These are phyloP conservation scores for Coniochaeta pulveracea DNA, from an alignment of 2,329 filamentous ascomycete species.

Conservation along the genomic window DNA sequence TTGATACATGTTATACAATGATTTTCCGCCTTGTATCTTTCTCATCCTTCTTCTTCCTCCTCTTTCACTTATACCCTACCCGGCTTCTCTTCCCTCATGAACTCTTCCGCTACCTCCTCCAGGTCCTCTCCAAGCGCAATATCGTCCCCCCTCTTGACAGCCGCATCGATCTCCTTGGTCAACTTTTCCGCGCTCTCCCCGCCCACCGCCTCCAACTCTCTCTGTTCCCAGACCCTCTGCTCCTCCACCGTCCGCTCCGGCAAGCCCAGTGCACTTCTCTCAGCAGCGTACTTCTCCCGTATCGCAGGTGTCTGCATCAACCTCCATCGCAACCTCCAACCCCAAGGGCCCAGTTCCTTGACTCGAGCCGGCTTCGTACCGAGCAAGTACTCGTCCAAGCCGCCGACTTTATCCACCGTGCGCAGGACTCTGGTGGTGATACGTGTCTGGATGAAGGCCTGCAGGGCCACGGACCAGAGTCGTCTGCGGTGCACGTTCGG, in stretches of 20 bases:
- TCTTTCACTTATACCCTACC: conserved; percentile 7
- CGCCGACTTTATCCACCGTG: conserved; percentile 74
- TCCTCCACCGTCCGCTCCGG: conserved; percentile 25
- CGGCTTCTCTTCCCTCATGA: conserved; percentile 16
- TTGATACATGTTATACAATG: conserved; percentile 4
- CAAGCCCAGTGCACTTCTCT: conserved; percentile 58
- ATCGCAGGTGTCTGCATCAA: conserved; percentile 68
- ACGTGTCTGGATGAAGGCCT: conserved; percentile 52
- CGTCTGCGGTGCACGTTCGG: conserved; percentile 63
- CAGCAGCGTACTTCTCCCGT: conserved; percentile 50
- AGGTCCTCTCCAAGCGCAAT: conserved; percentile 33
- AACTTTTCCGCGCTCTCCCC: conserved; percentile 15
- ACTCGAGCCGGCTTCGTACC: conserved; percentile 68
- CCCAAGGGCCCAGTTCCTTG: conserved; percentile 77
- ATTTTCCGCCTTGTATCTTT: background rate
- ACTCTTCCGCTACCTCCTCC: conserved; percentile 10
- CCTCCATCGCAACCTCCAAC: conserved; percentile 83
- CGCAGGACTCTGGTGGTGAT: conserved; percentile 59
- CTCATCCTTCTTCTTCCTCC: background rate
- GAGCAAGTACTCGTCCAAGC: conserved; percentile 83
- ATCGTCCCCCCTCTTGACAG: conserved; percentile 27
- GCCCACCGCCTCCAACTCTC: conserved; percentile 18
- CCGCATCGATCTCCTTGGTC: conserved; percentile 24
- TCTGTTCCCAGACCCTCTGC: conserved; percentile 22
- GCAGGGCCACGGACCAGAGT: conserved; percentile 53